Evolutionary conservation across 805 yeast species (phyloP), one percentile per base, ranked within the genome.

Genomic region (Starmerella floricola): DNA sequence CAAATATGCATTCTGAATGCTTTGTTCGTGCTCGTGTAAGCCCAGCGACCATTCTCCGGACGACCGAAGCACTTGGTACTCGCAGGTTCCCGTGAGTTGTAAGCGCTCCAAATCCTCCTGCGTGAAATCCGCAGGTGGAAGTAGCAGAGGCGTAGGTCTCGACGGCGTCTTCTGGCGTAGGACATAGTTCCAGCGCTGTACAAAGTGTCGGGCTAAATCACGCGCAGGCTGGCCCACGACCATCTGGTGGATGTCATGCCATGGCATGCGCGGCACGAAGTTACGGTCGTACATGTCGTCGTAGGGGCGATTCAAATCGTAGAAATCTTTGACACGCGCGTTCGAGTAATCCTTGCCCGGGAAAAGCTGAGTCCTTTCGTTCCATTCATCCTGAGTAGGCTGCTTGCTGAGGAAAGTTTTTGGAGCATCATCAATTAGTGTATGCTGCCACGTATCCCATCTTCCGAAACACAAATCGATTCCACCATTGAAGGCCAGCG

Each of bases 191-290:
- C 98, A 91, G 54, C 99, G 73, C 64, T 91, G 98, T 12, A 86
- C 93, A 62, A 93, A 91, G 60, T 91, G 97, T 44, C 98, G 73
- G 0, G 94, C 73, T 40, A 88, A 62, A 60, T 91, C 99, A 46
- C 96, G 71, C 0, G 97, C 98, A 3, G 87, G 76, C 55, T 87
- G 93, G 12, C 99, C 99, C 2, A 87, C 74, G 1, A 93, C 77
- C 64, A 86, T 76, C 94, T 87, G 91, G 52, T 91, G 97, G 30
- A 91, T 84, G 69, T 91, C 99, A 61, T 91, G 99, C 99, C 98
- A 91, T 8, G 98, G 98, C 99, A 91, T 91, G 54, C 99, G 73
- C 2, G 98, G 97, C 17, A 74, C 71, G 16, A 60, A 60, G 13
- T 71, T 66, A 46, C 99, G 72, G 60, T 91, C 94, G 56, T 85